Base-by-base conservation (phyloP, 495 filamentous ascomycete genomes). In the Hyaloscypha variabilis region DNA sequence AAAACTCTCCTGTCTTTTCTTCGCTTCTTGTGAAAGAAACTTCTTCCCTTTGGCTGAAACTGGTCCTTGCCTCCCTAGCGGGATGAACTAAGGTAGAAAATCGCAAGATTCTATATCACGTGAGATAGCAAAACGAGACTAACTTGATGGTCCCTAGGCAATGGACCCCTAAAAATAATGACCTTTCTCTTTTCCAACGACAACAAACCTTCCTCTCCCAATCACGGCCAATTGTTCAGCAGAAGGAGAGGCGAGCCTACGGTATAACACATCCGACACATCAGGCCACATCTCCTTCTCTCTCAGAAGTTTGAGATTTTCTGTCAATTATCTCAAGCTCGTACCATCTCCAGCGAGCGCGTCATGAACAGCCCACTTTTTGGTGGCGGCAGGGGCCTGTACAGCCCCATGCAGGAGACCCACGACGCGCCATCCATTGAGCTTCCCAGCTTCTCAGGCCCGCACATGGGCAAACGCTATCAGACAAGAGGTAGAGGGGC, bases 341-440 rank as follows among this genome's bases (percentile, higher is more conserved):
- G 39, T 46, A 46, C 17, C 39, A 46, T 23, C 29, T 39, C 29
- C 19, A 31, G 3, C 39, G 8, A 31, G 3, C 39, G 8, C 30
- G 56, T 59, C 56, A 59, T 59, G 39, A 24, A 39, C 56, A 59
- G 8, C 24, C 56, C 56, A 59, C 56, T 39, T 59, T 59, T 10
- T 23, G 34, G 56, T 42, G 56, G 56, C 56, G 56, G 23, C 36
- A 42, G 31, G 39, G 29, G 23, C 17, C 56, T 39, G n/a, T 31
- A 42, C 8, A 17, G 30, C 29, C 30, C 19, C 29, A 59, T 31
- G 29, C 23, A 59, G 14, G 19, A 24, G 23, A 23, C 56, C 56
- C 56, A 26, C 56, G 23, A 23, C 56, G 30, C 56, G 39, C 56
- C 26, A 23, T 59, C 39, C 39, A 17, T 19, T 17, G 39, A 8